Base-by-base conservation (phyloP, 2,329 filamentous ascomycete genomes). In the Parascedosporium putredinis region DNA sequence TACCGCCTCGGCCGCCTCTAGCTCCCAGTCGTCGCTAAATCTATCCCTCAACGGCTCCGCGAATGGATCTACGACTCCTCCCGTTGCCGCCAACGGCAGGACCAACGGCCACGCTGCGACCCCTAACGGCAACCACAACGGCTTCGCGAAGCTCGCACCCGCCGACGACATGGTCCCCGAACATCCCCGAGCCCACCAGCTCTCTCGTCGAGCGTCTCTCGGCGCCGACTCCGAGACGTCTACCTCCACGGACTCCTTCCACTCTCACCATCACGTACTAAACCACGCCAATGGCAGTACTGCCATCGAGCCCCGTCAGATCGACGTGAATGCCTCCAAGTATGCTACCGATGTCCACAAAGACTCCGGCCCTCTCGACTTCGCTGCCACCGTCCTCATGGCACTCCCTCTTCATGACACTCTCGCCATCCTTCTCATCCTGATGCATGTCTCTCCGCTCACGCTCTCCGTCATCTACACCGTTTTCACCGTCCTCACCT, bases 381-480 rank as follows among this genome's bases (percentile, higher is more conserved):
- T 94, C 56, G 84, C 86, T 55, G 79, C 87, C 57, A 95, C 89
- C 50, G 91, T 97, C 59, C 79, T 97, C 64, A 83, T 82, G 60
- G 88, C 89, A 48, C 91, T 90, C 60, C 91, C 91, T 49, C 81
- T 95, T 62, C 86, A 88, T 70, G 91, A 97, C 70, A 95, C 91
- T 53, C 88, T 96, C 68, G 89, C 91, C 63, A 95, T 97, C 61
- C 81, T 97, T 65, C 95, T 96, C 68, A 86, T 96, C 59, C 79
- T 97, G 57, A 86, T 96, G 67, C 90, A 95, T 64, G 81, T 96
- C 8, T 90, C 91, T 25, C 88, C 90, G 20, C 83, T 91, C 60
- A 83, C 91, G 52, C 77, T 96, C 60, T 91, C 89, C 55, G 75
- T 88, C 64, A 88, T 95, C 60, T 94, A 96, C 67, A 84, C 89